Conservation (phyloP, 768 basidiomycete species). For the Gymnopilus dilepis region DNA sequence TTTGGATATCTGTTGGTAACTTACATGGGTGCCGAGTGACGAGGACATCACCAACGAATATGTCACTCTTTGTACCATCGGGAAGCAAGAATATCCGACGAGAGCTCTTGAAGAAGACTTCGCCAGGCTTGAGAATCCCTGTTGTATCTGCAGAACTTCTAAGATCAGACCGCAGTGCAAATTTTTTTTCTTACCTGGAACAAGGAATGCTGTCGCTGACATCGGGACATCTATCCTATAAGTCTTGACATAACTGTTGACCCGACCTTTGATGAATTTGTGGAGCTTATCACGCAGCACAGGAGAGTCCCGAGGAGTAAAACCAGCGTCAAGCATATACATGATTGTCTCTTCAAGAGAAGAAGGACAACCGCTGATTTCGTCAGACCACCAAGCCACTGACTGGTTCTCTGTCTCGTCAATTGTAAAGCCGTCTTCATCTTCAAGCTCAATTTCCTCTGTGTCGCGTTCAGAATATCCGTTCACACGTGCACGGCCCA, state of each 20-base stretch:
- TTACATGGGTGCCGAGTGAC: slow-evolving; percentile 74
- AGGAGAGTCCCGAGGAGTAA: slow-evolving; percentile 52
- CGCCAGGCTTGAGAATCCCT: slow-evolving; percentile 54
- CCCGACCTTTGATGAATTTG: slow-evolving; percentile 48
- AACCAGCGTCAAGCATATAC: slow-evolving; percentile 62
- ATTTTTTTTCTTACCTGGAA: slow-evolving; percentile 50
- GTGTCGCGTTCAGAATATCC: slow-evolving; percentile 47
- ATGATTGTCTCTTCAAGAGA: slow-evolving; percentile 67
- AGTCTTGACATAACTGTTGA: slow-evolving; percentile 47
- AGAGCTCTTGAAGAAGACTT: slow-evolving; percentile 64
- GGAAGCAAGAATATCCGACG: slow-evolving; percentile 41
- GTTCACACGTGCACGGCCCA: slow-evolving; percentile 47
- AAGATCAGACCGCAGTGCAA: neutral
- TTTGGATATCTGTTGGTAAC: slow-evolving; percentile 68
- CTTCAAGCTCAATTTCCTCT: slow-evolving; percentile 39
- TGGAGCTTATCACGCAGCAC: slow-evolving; percentile 60
- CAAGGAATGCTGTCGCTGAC: slow-evolving; percentile 65
- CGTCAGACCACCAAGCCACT: slow-evolving; percentile 74
- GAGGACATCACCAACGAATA: slow-evolving; percentile 61
- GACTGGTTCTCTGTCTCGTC: slow-evolving; percentile 44
- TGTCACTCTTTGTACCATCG: slow-evolving; percentile 53
- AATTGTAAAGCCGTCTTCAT: slow-evolving; percentile 38
- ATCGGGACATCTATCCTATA: slow-evolving; percentile 58
- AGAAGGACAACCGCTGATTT: slow-evolving; percentile 65
- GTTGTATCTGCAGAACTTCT: slow-evolving; percentile 49